Evolutionary conservation across 1,139 yeast species (phyloP).

Genomic region (Suzukiozyma palmioleophila): DNA sequence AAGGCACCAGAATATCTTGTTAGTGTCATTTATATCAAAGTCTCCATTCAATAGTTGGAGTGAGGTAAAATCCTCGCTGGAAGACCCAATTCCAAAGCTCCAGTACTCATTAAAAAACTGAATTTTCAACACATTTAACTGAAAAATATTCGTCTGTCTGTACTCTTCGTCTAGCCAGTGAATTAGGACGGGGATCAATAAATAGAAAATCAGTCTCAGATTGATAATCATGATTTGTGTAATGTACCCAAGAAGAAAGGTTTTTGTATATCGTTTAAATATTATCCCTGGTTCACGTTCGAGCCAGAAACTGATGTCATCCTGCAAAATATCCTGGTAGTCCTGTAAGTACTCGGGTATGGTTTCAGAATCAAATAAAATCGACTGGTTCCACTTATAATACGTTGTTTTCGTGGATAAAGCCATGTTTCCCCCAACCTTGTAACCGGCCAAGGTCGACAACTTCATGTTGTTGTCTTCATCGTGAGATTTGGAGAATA

Average conservation of each 20-base stretch:
- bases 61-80: neutral
- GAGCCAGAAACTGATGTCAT: conserved; percentile 39
- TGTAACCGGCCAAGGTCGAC: conserved; percentile 25
- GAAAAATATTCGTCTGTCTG: neutral
- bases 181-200: conserved; percentile 30
- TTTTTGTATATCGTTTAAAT: conserved; percentile 16
- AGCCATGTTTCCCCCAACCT: conserved; percentile 32
- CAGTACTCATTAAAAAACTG: conserved; percentile 9
- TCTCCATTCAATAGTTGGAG: conserved; percentile 16
- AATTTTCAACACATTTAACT: neutral
- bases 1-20: conserved; percentile 25
- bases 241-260: conserved; percentile 31
- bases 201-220: conserved; percentile 26
- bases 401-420: conserved; percentile 32
- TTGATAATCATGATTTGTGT: conserved; percentile 30
- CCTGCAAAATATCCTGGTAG: conserved; percentile 20
- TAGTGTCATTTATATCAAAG: conserved; percentile 8
- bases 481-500: conserved; percentile 2
- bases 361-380: conserved; percentile 29
- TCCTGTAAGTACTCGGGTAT: conserved; percentile 20
- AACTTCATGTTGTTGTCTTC: conserved; percentile 13
- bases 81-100: neutral
- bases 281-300: conserved; percentile 26
- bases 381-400: conserved; percentile 27
- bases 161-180: conserved; percentile 35